These are phyloP conservation scores for Xylaria nigripes DNA, from an alignment of 495 filamentous ascomycete genomes.

Conservation along the genomic window DNA sequence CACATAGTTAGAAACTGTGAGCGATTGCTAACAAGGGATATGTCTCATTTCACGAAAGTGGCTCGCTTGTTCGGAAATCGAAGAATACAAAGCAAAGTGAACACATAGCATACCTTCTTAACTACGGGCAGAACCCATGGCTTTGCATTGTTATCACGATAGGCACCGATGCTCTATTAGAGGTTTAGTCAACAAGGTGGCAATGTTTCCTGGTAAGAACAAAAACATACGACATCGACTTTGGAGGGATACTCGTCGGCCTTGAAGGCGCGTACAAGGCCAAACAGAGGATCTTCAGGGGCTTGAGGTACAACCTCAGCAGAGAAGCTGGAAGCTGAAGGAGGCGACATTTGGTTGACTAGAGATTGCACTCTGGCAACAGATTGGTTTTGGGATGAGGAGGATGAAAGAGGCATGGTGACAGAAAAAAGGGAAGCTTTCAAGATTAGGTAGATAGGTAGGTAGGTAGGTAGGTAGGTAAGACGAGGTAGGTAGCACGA, in stretches of 20 bases:
- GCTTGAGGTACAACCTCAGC: conserved; percentile 76
- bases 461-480: not conserved
- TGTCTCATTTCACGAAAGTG: conserved; percentile 10
- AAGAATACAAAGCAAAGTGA: not conserved
- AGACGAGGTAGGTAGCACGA: not conserved
- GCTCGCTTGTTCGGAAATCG: not conserved
- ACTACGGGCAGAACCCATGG: conserved; percentile 98
- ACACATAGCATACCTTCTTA: conserved; percentile 63
- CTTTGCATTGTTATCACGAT: conserved; percentile 90
- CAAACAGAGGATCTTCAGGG: conserved; percentile 92
- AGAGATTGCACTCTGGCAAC: conserved; percentile 23
- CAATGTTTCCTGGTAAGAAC: not conserved
- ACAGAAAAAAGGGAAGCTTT: conserved; percentile 12
- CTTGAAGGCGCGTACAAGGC: conserved; percentile 79
- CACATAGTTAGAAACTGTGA: conserved; percentile 13
- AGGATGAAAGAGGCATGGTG: conserved; percentile 18
- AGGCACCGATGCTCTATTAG: conserved; percentile 76
- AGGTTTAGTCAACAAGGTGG: conserved; percentile 6
- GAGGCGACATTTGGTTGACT: conserved; percentile 25
- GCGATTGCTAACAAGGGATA: conserved; percentile 26
- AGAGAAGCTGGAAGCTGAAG: conserved; percentile 60
- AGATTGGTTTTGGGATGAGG: conserved; percentile 22
- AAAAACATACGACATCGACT: conserved; percentile 64
- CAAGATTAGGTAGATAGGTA: not conserved
- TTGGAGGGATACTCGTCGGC: conserved; percentile 79